Conservation (phyloP, 768 basidiomycete genomes). For the Termitomyces sp. region DNA sequence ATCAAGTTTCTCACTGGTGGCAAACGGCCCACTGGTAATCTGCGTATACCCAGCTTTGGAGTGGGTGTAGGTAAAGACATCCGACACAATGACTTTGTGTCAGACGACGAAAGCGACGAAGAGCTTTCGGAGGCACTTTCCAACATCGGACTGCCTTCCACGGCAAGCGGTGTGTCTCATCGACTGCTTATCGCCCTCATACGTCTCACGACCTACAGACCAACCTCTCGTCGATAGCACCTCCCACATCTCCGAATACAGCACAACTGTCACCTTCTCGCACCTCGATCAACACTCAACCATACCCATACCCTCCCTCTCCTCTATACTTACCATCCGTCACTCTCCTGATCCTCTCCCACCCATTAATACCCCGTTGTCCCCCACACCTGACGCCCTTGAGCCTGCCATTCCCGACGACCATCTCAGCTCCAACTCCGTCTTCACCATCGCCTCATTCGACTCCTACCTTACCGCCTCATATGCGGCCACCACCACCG, state of each 20-base stretch:
- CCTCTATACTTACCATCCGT: conserved; percentile 70
- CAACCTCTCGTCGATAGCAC: conserved; percentile 48
- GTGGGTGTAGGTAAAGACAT: conserved; percentile 63
- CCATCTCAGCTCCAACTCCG: conserved; percentile 38
- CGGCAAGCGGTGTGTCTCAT: conserved; percentile 23
- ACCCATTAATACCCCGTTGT: conserved; percentile 16
- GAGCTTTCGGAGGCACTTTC: conserved; percentile 59
- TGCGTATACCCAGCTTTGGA: conserved; percentile 87
- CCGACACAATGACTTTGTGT: conserved; percentile 30
- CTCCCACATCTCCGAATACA: conserved; percentile 52
- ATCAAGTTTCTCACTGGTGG: conserved; percentile 75
- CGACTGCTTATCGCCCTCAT: background rate
- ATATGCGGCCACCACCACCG: conserved; percentile 28
- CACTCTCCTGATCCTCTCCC: conserved; percentile 40
- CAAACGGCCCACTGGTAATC: conserved; percentile 52
- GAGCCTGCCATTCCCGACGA: conserved; percentile 16
- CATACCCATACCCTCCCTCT: conserved; percentile 48
- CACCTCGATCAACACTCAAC: conserved; percentile 35
- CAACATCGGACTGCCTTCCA: conserved; percentile 44
- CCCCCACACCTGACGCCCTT: conserved; percentile 7
- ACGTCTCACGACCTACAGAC: conserved; percentile 6
- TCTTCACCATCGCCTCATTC: conserved; percentile 51
- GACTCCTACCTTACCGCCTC: conserved; percentile 66
- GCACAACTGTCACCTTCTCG: conserved; percentile 60
- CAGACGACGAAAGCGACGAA: conserved; percentile 63